phyloP scores from a whole-genome alignment of 2,329 filamentous ascomycete genomes.

The Arthroderma sp. region DNA sequence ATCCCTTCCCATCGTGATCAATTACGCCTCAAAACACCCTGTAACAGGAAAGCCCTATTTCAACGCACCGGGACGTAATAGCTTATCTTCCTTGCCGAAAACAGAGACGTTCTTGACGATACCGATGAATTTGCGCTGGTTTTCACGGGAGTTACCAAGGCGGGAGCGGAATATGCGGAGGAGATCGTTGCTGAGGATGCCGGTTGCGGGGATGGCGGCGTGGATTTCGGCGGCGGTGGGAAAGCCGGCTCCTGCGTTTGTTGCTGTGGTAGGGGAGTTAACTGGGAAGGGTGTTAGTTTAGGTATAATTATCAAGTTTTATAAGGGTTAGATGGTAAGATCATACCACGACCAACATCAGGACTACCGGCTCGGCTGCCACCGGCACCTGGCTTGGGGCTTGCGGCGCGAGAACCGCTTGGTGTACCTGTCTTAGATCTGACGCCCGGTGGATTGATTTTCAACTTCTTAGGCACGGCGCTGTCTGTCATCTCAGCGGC shows the following conservation, averaged over 20 bases:
- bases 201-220: slow-evolving; percentile 32
- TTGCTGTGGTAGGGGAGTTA: slow-evolving; percentile 2
- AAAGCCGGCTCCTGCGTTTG: slow-evolving; percentile 15
- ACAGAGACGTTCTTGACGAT: slow-evolving; percentile 33
- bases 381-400: slow-evolving; percentile 24
- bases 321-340: neutral
- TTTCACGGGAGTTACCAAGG: slow-evolving; percentile 29
- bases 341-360: slow-evolving; percentile 14
- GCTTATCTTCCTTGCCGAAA: slow-evolving; percentile 30
- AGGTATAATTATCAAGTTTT: neutral
- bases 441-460: slow-evolving; percentile 30
- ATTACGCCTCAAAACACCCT: no score
- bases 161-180: slow-evolving; percentile 31
- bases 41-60: slow-evolving; percentile 6
- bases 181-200: slow-evolving; percentile 33
- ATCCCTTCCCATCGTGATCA: no score
- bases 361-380: slow-evolving; percentile 31
- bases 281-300: slow-evolving; percentile 1
- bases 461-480: slow-evolving; percentile 35
- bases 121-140: slow-evolving; percentile 29
- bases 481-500: slow-evolving; percentile 34
- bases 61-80: slow-evolving; percentile 26
- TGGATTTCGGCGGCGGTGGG: slow-evolving; percentile 35
- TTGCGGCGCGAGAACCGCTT: slow-evolving; percentile 36
- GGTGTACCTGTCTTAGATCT: slow-evolving; percentile 30